Base-by-base conservation (phyloP, 345 rosid species). In the Eucalyptus cloeziana region DNA sequence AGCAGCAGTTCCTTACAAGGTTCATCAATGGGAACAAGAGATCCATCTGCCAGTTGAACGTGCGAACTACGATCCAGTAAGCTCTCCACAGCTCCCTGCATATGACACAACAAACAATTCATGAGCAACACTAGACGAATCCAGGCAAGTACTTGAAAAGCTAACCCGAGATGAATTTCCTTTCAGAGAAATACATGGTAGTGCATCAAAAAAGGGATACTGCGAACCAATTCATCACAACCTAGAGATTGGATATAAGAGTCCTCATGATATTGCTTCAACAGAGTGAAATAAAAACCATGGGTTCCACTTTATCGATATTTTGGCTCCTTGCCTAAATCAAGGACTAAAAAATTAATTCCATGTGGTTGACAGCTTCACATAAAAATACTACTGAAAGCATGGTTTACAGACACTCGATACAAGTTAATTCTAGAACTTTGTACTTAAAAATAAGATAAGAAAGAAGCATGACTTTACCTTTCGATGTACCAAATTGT, bases 61-160 rank as follows among this genome's bases (percentile, higher is more conserved):
- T 89, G 91, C 31, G 97, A 93, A 93, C 99, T 94, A 88, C 98
- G 95, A 88, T 96, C 98, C 89, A 96, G 91, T 92, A 97, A 90
- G 91, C 94, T 95, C 94, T 97, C 99, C 50, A 97, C 97, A 52
- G 99, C 99, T 52, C 99, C 99, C 99, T 97, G 92, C 91, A 90
- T 86, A 89, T 89, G 24, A 64, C 60, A 85, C 21, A 24, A 52
- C 51, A 43, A 80, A 86, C 64, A 47, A 89, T 47, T 81, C 44
- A 43, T 51, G 86, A 27, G 51, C 40, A 62, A 58, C 45, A 49
- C 58, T 37, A 13, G 37, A 37, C 10, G 10, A 62, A 86, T 19
- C 22, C 40, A 54, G 51, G 30, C 58, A 85, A 51, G 58, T 47
- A 47, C 33, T 49, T 49, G 51, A 51, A 45, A 49, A 85, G 87